Evolutionary conservation across 768 basidiomycete species (phyloP), one percentile per base, ranked within the genome.

Genomic region (Chlorophyllum brunneum): DNA sequence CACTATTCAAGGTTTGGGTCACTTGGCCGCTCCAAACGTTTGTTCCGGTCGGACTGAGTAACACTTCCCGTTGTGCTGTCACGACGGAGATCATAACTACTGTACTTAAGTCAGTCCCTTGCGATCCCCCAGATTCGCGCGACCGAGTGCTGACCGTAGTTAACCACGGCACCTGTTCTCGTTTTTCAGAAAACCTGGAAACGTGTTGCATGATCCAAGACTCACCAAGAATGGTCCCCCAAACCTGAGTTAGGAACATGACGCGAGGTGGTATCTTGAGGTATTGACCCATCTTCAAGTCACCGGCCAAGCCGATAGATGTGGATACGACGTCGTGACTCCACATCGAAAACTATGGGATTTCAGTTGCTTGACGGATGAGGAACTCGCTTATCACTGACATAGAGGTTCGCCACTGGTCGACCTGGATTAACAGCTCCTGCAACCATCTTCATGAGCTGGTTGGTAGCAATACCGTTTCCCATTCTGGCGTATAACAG

Each of bases 241-340:
- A 77, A n/a, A 84, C 69, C 59, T 86, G 85, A 5, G 81, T 80
- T 8, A 79, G 61, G 64, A 86, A 83, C 67, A 84, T 81, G 33
- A 76, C 73, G 11, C 84, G 80, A 20, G 85, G 83, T 23, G 86
- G 83, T 37, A 88, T 77, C 64, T 86, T 85, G 1, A 79, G 66
- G 62, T 83, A 82, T 64, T 88, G 84, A 20, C 83, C 86, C 58
- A 88, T 77, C 67, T 91, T 92, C 55, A 89, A 68, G 61, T 86
- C 82, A 30, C 70, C 68, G 1, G 81, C 79, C 9, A 83, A 69
- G 27, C 58, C 59, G 44, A 83, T 75, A 0, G 79, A 82, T 27
- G 75, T 82, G 13, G 71, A 65, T 31, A 85, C 69, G 41, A 81
- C 76, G 56, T 81, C 80, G 56, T 83, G 81, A 59, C 80, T 82